Percentiles rank a stretch among this genome's conserved stretches.
These are phyloP conservation scores for Lachnellula subtilissima DNA, from an alignment of 2,329 filamentous ascomycete species.

Conservation along the genomic window DNA sequence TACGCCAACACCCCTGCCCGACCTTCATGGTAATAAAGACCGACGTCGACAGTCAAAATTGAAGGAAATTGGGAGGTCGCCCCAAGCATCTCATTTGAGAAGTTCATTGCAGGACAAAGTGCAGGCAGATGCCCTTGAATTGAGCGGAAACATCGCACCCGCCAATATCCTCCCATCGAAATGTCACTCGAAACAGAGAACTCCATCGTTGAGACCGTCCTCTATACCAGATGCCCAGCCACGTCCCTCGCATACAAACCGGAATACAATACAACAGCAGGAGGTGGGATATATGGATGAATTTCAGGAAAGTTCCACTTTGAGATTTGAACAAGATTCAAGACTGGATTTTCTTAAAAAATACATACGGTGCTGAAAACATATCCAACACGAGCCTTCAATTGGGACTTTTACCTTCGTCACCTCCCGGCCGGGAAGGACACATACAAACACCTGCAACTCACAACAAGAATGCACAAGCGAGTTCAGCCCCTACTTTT, in stretches of 20 bases:
- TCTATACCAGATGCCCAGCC: background rate
- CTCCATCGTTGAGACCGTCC: background rate
- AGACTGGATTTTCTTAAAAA: background rate
- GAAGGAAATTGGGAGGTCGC: background rate
- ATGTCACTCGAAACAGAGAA: background rate
- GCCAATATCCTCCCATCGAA: background rate
- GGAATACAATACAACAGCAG: background rate
- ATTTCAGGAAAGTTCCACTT: background rate
- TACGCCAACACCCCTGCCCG: conserved; percentile 27
- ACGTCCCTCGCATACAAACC: background rate
- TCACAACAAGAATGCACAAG: background rate
- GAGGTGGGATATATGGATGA: background rate
- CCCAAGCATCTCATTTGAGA: background rate
- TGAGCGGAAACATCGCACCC: background rate
- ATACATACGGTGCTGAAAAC: background rate
- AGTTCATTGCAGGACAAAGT: background rate
- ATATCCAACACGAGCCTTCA: conserved; percentile 7
- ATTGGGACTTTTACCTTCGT: conserved; percentile 6
- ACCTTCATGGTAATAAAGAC: background rate
- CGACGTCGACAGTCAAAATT: conserved; percentile 4
- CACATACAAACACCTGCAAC: background rate
- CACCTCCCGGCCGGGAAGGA: background rate
- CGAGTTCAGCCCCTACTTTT: background rate
- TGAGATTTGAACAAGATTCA: background rate
- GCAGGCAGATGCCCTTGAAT: background rate